These are phyloP conservation scores for Wickerhamomyces bisporus DNA, from an alignment of 805 yeast species.

Conservation along the genomic window DNA sequence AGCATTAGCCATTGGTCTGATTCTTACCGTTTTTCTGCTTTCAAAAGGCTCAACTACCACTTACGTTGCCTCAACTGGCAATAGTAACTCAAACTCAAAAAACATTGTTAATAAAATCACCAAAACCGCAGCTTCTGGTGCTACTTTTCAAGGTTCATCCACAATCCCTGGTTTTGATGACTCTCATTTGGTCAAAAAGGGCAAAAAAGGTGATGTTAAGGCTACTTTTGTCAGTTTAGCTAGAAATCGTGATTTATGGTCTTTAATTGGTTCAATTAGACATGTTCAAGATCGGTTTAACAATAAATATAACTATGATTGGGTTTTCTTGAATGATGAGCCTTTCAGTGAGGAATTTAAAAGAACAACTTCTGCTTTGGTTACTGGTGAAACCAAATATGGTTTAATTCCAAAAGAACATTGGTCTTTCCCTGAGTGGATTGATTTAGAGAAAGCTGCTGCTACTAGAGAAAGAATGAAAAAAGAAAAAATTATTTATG, in stretches of 20 bases:
- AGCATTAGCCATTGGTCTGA: slow-evolving; percentile 20
- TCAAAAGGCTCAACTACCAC: slow-evolving; percentile 25
- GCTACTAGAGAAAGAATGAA: slow-evolving; percentile 40
- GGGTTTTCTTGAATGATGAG: slow-evolving; percentile 73
- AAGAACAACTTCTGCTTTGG: slow-evolving; percentile 38
- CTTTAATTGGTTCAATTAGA: slow-evolving; percentile 54
- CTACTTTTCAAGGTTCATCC: slow-evolving; percentile 7
- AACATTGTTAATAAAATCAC: slow-evolving; percentile 4
- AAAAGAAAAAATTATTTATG: slow-evolving; percentile 48
- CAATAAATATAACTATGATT: slow-evolving; percentile 57
- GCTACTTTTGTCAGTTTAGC: slow-evolving; percentile 67
- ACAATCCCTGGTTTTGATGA: slow-evolving; percentile 11
- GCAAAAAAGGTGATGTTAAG: slow-evolving; percentile 30
- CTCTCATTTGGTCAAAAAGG: slow-evolving; percentile 18
- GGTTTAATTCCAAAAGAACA: slow-evolving; percentile 57
- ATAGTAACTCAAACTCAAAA: slow-evolving; percentile 6
- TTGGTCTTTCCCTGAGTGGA: slow-evolving; percentile 68
- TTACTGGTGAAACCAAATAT: slow-evolving; percentile 59
- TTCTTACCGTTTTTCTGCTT: slow-evolving; percentile 21
- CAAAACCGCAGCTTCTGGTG: slow-evolving; percentile 9
- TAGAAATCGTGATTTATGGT: slow-evolving; percentile 59
- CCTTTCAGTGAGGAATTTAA: slow-evolving; percentile 56
- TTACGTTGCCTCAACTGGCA: slow-evolving; percentile 14
- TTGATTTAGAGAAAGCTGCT: slow-evolving; percentile 48
- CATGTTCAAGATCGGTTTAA: slow-evolving; percentile 69